Evolutionary conservation across 768 basidiomycete species (phyloP), one percentile per base, ranked within the genome.

Genomic region (Hemileccinum impolitum): DNA sequence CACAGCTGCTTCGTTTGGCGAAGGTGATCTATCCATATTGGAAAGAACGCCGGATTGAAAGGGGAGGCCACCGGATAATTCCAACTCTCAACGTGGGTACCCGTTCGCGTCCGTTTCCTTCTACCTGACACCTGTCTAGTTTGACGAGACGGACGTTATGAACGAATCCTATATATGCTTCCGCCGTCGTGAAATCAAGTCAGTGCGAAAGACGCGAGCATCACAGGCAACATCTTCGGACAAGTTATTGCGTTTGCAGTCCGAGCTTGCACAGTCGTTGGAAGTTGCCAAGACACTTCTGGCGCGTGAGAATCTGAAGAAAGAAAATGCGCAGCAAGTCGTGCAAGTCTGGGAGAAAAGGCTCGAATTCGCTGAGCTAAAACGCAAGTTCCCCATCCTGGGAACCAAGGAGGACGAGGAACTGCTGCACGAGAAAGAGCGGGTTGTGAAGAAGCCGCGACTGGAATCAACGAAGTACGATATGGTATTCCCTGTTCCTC

Each of bases 111-210:
- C 19, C 0, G 4, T 1, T 14, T 25, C 14, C 12, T 26, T 43
- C 39, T 50, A 19, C 38, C 50, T 56, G 39, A 57, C 13, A 4
- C 5, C 19, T 38, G 2, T 35, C 5, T 36, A 90, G 87, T 85
- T 80, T 60, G 94, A 98, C 65, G 47, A 47, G 31, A 14, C 31
- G n/a, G 47, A 47, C 9, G 32, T 40, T 4, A 6, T 78, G 56
- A 92, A 90, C 47, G 94, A 95, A 59, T 94, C 95, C 0, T 98
- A 97, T 55, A 88, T 97, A 39, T 99, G 96, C 70, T 99, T 99
- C 78, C 83, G 96, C 32, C 80, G 94, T 52, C 85, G 94, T 47
- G 95, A 98, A 65, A 85, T 88, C 68, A 98, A 98, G 66, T 84
- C 90, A 4, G 80, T 91, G 39, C 84, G 96, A 53, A 98, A 98